Conservation (phyloP, 2,329 filamentous ascomycete genomes). For the Colletotrichum sublineola region DNA sequence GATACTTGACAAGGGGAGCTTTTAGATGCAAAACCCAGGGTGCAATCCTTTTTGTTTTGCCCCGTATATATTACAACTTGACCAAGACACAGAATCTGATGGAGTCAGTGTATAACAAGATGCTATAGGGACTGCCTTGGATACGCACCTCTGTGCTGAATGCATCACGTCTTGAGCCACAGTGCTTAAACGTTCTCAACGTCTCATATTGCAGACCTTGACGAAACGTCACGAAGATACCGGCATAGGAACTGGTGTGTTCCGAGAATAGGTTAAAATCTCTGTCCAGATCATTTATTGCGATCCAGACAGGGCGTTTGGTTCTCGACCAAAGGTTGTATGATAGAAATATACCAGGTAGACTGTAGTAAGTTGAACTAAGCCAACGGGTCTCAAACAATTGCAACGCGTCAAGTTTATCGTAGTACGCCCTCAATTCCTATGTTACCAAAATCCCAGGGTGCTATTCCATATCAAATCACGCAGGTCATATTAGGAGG, state of each 20-base stretch:
- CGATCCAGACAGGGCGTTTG: neutral
- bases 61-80: neutral
- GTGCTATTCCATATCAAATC: neutral
- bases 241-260: neutral
- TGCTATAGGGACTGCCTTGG: neutral
- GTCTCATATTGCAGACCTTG: neutral
- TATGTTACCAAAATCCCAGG: neutral
- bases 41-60: neutral
- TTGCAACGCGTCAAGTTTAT: neutral
- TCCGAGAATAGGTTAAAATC: neutral
- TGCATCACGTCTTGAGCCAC: too few relatives aligned
- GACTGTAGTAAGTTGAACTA: neutral
- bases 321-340: neutral
- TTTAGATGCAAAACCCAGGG: neutral
- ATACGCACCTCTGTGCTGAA: neutral
- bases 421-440: neutral
- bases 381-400: neutral
- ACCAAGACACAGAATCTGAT: neutral
- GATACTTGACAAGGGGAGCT: neutral
- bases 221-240: too few relatives aligned
- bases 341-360: neutral
- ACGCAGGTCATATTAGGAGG: neutral
- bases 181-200: too few relatives aligned
- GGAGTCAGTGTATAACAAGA: neutral
- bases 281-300: neutral